phyloP scores from a whole-genome alignment of 2,329 filamentous ascomycete species.

The Colletotrichum musicola region DNA sequence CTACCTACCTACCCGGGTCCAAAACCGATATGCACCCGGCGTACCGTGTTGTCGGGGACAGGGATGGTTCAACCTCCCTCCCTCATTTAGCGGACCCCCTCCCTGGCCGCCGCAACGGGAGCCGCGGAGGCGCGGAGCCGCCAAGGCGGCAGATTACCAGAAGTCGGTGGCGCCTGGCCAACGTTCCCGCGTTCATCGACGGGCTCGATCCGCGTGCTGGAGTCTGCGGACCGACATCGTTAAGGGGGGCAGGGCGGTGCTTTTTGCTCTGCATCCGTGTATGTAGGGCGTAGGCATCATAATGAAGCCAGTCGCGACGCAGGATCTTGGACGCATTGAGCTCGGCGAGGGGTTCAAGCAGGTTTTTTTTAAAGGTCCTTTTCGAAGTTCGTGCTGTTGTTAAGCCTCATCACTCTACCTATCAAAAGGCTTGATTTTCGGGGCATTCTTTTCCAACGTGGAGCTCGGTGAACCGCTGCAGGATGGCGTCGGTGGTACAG shows the following conservation, averaged over 20 bases:
- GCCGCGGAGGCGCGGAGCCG: conserved; percentile 55
- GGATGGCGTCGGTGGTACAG: conserved; percentile 42
- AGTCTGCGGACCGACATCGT: conserved; percentile 60
- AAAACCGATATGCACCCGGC: conserved; percentile 57
- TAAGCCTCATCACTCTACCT: conserved; percentile 53
- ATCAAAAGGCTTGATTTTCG: conserved; percentile 53
- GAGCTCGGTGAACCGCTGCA: conserved; percentile 53
- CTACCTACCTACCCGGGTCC: conserved; percentile 50
- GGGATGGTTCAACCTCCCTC: conserved; percentile 59
- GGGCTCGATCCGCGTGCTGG: conserved; percentile 53
- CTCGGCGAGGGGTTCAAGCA: conserved; percentile 57
- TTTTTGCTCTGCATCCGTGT: conserved; percentile 55
- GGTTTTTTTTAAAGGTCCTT: conserved; percentile 43
- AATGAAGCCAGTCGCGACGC: conserved; percentile 44
- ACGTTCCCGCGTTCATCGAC: conserved; percentile 58
- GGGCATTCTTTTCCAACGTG: conserved; percentile 52
- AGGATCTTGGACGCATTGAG: conserved; percentile 44
- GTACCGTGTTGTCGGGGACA: conserved; percentile 57
- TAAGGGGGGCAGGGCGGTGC: conserved; percentile 55
- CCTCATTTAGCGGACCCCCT: conserved; percentile 53
- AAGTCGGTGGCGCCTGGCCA: conserved; percentile 58
- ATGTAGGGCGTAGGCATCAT: conserved; percentile 37
- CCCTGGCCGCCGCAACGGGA: conserved; percentile 52
- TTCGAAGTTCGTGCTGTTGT: conserved; percentile 42
- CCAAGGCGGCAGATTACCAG: conserved; percentile 53